Evolutionary conservation across 768 basidiomycete species (phyloP), one percentile per base, ranked within the genome.

Genomic region (Dacryopinax primogenitus): DNA sequence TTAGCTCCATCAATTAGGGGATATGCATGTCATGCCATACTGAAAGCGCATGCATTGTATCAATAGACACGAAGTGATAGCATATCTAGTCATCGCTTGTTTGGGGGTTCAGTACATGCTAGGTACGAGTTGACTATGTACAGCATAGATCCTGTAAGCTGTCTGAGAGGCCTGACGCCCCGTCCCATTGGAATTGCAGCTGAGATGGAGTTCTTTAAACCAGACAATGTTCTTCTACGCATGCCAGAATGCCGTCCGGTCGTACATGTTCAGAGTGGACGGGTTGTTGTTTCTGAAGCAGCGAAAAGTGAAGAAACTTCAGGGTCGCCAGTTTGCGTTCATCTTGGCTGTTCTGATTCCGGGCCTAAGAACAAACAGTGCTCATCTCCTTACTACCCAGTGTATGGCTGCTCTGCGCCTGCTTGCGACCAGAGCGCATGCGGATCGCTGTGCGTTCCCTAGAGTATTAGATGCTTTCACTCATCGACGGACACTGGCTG

Each of bases 161-260:
- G 51, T 58, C 21, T 58, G 51, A 58, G 21, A 58, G 51, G 51
- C 51, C 51, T 58, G 51, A 58, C 51, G 32, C 51, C 51, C 51
- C 51, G 51, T 58, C 51, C 18, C 51, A 58, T 13, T 58, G 3
- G 3, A 32, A 58, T 13, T 47, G 32, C 32, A 6, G 9, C 7
- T 58, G 51, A 58, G 51, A 15, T 28, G 51, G 51, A 58, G 51
- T 58, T 58, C 51, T 58, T 28, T 28, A 32, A 58, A 32, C 51
- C 51, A 58, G 21, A 58, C 51, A 58, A 58, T 11, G 18, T 58
- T 58, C 15, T 30, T 58, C 51, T 58, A 30, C 51, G 51, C 51
- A 28, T 58, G 51, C 51, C 51, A 15, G 32, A 58, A 28, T 30
- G 51, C 51, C 51, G 51, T 21, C 3, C 51, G 32, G 26, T 58